Percentiles rank a stretch among this genome's conserved stretches.
Conservation (phyloP, 257 asterid species). For the Cordia subcordata region DNA sequence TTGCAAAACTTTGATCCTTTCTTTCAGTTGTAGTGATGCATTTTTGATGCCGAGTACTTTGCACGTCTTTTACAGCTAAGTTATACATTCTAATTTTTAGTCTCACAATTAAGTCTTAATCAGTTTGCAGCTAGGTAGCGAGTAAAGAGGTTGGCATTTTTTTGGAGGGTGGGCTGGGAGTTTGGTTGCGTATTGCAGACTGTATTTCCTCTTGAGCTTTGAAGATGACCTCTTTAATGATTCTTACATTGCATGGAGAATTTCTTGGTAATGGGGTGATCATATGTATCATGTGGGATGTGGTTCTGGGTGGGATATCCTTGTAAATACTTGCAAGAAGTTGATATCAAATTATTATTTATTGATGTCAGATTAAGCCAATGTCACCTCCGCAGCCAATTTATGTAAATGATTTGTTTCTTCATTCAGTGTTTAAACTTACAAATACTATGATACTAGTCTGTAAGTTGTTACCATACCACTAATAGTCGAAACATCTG, state of each 20-base stretch:
- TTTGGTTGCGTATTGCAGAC: too few relatives aligned
- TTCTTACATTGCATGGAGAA: neutral
- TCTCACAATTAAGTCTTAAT: too few relatives aligned
- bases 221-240: too few relatives aligned
- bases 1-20: neutral
- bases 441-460: too few relatives aligned
- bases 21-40: neutral
- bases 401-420: neutral
- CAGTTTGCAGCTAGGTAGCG: neutral
- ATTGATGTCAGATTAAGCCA: neutral
- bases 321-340: neutral
- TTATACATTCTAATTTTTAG: neutral
- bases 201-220: too few relatives aligned
- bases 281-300: too few relatives aligned
- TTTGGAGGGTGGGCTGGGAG: neutral
- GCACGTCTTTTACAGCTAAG: neutral
- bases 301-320: neutral
- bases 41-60: neutral
- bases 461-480: too few relatives aligned
- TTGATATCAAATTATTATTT: too few relatives aligned
- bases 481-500: too few relatives aligned
- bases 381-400: neutral
- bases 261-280: neutral
- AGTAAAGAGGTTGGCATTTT: neutral
- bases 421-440: neutral